phyloP scores from a whole-genome alignment of 768 basidiomycete genomes.

The Chlorophyllum brunneum region DNA sequence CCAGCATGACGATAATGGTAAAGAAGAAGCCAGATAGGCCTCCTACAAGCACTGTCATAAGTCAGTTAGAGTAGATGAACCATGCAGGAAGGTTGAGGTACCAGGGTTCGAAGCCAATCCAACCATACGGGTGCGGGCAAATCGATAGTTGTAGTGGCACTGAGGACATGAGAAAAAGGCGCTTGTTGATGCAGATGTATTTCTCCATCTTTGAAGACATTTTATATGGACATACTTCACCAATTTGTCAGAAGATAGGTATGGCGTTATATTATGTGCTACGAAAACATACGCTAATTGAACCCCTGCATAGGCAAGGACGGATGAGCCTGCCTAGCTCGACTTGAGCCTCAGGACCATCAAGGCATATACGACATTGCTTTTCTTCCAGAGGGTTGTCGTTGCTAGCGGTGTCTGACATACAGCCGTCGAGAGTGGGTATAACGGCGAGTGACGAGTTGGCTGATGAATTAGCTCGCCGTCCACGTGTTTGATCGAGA shows the following conservation, averaged over 20 bases:
- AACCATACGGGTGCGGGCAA: slow-evolving; percentile 63
- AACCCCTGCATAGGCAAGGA: slow-evolving; percentile 78
- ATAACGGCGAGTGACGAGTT: not conserved
- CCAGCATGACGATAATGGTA: slow-evolving; percentile 58
- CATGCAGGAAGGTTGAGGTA: slow-evolving; percentile 25
- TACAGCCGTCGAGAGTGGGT: slow-evolving; percentile 8
- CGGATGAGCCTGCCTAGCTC: slow-evolving; percentile 75
- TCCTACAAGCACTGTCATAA: slow-evolving; percentile 56
- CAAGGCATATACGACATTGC: slow-evolving; percentile 84
- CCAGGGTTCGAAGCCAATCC: slow-evolving; percentile 80
- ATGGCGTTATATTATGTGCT: slow-evolving; percentile 15
- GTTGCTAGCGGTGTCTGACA: slow-evolving; percentile 3
- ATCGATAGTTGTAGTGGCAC: slow-evolving; percentile 75
- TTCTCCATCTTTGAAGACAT: slow-evolving; percentile 76
- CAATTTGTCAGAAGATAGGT: slow-evolving; percentile 1
- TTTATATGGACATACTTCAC: slow-evolving; percentile 75
- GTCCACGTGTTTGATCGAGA: slow-evolving; percentile 7
- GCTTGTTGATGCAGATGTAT: slow-evolving; percentile 50
- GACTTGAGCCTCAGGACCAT: slow-evolving; percentile 54
- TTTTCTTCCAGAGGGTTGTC: slow-evolving; percentile 36
- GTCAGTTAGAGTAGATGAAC: slow-evolving; percentile 10
- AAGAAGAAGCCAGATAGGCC: slow-evolving; percentile 58
- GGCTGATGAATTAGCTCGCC: slow-evolving; percentile 5
- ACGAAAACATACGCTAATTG: slow-evolving; percentile 51
- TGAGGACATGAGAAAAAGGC: slow-evolving; percentile 81